phyloP scores from a whole-genome alignment of 1,284 basidiomycete genomes.

The Cutaneotrichosporon mucoides region DNA sequence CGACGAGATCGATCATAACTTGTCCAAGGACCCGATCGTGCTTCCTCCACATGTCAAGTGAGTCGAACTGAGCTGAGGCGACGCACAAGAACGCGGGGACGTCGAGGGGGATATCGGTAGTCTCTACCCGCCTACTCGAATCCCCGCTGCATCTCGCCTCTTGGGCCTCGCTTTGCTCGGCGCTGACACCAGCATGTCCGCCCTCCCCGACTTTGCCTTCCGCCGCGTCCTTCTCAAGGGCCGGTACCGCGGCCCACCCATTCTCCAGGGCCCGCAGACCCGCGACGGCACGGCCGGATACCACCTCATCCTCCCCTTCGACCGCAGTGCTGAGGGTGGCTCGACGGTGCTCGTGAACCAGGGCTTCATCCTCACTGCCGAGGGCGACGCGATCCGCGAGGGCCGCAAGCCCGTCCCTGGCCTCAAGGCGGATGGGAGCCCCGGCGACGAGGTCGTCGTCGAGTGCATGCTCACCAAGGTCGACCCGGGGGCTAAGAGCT shows the following conservation, averaged over 20 bases:
- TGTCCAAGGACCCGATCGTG: slow-evolving; percentile 70
- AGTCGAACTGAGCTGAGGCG: slow-evolving; percentile 30
- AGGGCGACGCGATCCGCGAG: slow-evolving; percentile 39
- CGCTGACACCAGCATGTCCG: slow-evolving; percentile 31
- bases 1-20: slow-evolving; percentile 88
- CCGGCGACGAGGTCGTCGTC: slow-evolving; percentile 42
- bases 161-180: no score
- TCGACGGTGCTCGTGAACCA: slow-evolving; percentile 74
- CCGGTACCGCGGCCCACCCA: slow-evolving; percentile 68
- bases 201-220: slow-evolving; percentile 79
- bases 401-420: slow-evolving; percentile 53
- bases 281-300: slow-evolving; percentile 67
- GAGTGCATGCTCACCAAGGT: slow-evolving; percentile 61
- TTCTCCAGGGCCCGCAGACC: slow-evolving; percentile 81
- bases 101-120: no score
- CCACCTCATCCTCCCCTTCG: slow-evolving; percentile 31
- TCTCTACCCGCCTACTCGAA: no score
- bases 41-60: slow-evolving; percentile 87
- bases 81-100: no score
- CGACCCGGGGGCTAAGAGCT: slow-evolving; percentile 59
- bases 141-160: no score
- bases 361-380: slow-evolving; percentile 67
- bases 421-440: slow-evolving; percentile 23
- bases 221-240: slow-evolving; percentile 77
- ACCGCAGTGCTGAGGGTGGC: slow-evolving; percentile 21